These are phyloP conservation scores for Glycine soja DNA, from an alignment of 306 rosid species.

Conservation along the genomic window DNA sequence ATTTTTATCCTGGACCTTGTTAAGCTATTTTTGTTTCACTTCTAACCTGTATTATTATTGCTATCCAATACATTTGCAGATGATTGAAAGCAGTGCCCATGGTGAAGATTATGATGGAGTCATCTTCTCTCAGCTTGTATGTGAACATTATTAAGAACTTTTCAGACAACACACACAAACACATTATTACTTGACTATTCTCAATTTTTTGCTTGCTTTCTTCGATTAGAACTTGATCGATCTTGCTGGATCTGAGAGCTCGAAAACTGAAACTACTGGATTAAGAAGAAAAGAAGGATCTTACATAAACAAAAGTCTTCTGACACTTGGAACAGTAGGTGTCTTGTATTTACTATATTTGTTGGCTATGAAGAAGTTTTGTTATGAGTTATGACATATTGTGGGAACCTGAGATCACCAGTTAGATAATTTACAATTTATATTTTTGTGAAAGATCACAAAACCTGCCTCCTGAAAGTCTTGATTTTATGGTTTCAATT, in stretches of 20 bases:
- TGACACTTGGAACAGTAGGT: slow-evolving; percentile 99
- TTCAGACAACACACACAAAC: not conserved
- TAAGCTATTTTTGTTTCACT: slow-evolving; percentile 1
- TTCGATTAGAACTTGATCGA: slow-evolving; percentile 83
- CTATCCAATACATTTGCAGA: slow-evolving; percentile 63
- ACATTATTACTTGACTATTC: slow-evolving; percentile 24
- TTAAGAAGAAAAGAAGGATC: slow-evolving; percentile 98
- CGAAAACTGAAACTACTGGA: slow-evolving; percentile 97
- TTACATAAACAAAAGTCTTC: slow-evolving; percentile 96
- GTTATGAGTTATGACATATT: slow-evolving; percentile 10
- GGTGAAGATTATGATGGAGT: slow-evolving; percentile 99
- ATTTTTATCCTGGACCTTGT: not conserved
- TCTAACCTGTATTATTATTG: slow-evolving; percentile 25
- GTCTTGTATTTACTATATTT: slow-evolving; percentile 37
- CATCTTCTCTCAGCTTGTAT: slow-evolving; percentile 98
- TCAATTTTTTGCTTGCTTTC: slow-evolving; percentile 33
- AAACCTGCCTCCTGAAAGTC: slow-evolving; percentile 21
- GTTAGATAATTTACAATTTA: slow-evolving; percentile 31
- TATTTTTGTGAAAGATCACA: slow-evolving; percentile 27
- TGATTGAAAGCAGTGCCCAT: slow-evolving; percentile 96
- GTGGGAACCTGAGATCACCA: not conserved
- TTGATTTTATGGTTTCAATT: slow-evolving; percentile 57
- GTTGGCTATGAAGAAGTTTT: slow-evolving; percentile 29
- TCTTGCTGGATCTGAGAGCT: slow-evolving; percentile 99
- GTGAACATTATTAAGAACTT: slow-evolving; percentile 45